Conservation (phyloP, 2,329 filamentous ascomycete genomes). For the Apiospora aurea region DNA sequence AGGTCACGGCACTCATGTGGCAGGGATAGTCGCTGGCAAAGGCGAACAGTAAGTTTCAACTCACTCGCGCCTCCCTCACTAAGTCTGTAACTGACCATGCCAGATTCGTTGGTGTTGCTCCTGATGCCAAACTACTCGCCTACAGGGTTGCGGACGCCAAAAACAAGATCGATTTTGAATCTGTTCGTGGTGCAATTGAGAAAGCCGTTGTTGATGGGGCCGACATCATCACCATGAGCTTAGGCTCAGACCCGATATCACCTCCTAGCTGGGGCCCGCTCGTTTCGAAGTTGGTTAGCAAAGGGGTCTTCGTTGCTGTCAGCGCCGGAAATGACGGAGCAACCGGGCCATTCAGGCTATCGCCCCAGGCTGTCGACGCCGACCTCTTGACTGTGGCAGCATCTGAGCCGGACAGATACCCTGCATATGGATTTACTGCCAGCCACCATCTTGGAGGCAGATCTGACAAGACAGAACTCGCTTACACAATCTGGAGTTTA, state of each 20-base stretch:
- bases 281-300: conserved; percentile 48
- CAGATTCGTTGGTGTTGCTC: conserved; percentile 37
- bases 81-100: neutral
- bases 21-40: conserved; percentile 31
- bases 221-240: conserved; percentile 36
- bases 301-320: conserved; percentile 38
- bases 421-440: conserved; percentile 33
- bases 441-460: conserved; percentile 33
- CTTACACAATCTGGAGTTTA: conserved; percentile 28
- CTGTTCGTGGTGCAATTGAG: conserved; percentile 34
- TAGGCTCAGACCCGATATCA: conserved; percentile 45
- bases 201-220: conserved; percentile 36
- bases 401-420: conserved; percentile 32
- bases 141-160: conserved; percentile 35
- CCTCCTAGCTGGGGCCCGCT: conserved; percentile 37
- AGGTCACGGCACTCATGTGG: conserved; percentile 35
- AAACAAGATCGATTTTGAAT: conserved; percentile 32
- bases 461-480: conserved; percentile 35
- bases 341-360: conserved; percentile 36
- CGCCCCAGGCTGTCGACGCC: conserved; percentile 37
- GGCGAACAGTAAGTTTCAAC: conserved; percentile 31
- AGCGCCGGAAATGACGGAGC: conserved; percentile 35
- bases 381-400: conserved; percentile 37
- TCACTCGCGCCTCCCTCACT: neutral
- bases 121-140: conserved; percentile 33